These are phyloP conservation scores for Rhexocercosporidium sp. DNA, from an alignment of 2,329 filamentous ascomycete genomes.

Conservation along the genomic window DNA sequence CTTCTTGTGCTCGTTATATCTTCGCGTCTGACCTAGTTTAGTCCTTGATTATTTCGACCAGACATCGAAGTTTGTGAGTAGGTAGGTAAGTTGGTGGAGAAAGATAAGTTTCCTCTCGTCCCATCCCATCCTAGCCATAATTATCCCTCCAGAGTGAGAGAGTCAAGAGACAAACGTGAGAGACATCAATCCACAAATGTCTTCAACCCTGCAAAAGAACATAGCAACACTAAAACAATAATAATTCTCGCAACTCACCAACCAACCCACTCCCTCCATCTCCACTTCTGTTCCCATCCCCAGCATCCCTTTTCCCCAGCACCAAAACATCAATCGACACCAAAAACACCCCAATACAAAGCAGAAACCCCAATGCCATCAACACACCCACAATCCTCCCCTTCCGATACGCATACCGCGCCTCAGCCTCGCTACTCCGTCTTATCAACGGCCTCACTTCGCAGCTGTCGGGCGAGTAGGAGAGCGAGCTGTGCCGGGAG, in stretches of 20 bases:
- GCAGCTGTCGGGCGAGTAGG: constrained; percentile 6
- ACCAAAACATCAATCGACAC: background rate
- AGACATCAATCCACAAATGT: too few species aligned
- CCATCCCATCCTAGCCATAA: too few species aligned
- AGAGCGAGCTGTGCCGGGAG: background rate
- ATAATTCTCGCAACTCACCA: background rate
- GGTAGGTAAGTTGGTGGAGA: too few species aligned
- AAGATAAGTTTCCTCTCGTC: too few species aligned
- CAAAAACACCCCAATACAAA: background rate
- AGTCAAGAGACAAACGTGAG: too few species aligned
- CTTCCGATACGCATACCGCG: background rate
- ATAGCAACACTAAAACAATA: too few species aligned
- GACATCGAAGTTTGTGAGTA: too few species aligned
- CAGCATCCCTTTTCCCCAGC: background rate
- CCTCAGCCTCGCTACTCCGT: background rate
- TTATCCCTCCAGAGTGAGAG: too few species aligned
- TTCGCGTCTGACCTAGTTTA: too few species aligned
- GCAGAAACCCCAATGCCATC: background rate
- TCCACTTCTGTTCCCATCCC: background rate
- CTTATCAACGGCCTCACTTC: background rate
- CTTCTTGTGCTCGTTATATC: too few species aligned
- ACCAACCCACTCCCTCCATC: background rate
- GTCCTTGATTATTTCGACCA: too few species aligned
- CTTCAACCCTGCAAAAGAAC: too few species aligned
- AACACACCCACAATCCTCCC: background rate